Evolutionary conservation across 306 rosid species (phyloP), one percentile per base, ranked within the genome.

Genomic region (Pterocarpus macrocarpus): DNA sequence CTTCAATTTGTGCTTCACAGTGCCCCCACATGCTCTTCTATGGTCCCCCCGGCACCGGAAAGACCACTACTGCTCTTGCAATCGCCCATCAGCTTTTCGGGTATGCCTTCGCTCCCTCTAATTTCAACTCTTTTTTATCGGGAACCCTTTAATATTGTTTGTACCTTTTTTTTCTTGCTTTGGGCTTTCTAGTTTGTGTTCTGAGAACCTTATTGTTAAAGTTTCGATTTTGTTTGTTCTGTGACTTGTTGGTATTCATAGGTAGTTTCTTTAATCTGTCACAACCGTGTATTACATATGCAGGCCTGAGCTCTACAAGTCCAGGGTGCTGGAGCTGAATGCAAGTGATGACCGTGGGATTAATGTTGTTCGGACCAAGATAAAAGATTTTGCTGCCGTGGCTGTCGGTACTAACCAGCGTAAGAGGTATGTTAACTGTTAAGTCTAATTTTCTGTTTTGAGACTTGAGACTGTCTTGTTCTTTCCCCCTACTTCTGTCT

Each of bases 281-380:
- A 78, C 14, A 33, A 36, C 5, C 32, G 13, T 73, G 13, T 59
- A 30, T 82, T 82, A 59, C 58, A 1, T 55, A 2, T 4, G n/a
- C 81, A 91, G 99, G 73, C 96, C 99, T 61, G 98, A 91, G 78
- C 94, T 93, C 8, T 93, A 95, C 84, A 88, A 89, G 87, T 89
- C 94, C 63, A 91, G 99, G 89, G 98, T 93, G 71, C 81, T 90
- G 86, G 98, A 95, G 90, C 87, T 95, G 44, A 95, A 95, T 93
- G 99, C 99, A 17, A 95, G 99, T 86, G 99, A 91, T 86, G 99
- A 95, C 69, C 95, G 96, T 56, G 99, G 97, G 52, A 95, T 95
- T 77, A 93, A 93, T 57, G 94, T 95, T 77, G 99, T 95, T 59
- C 86, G 98, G 75, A 95, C 99, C 64, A 95, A 93, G 86, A 95